Percentiles rank a stretch among this genome's conserved stretches.
Conservation (phyloP, 2,329 filamentous ascomycete genomes). For the Cercospora janseana region DNA sequence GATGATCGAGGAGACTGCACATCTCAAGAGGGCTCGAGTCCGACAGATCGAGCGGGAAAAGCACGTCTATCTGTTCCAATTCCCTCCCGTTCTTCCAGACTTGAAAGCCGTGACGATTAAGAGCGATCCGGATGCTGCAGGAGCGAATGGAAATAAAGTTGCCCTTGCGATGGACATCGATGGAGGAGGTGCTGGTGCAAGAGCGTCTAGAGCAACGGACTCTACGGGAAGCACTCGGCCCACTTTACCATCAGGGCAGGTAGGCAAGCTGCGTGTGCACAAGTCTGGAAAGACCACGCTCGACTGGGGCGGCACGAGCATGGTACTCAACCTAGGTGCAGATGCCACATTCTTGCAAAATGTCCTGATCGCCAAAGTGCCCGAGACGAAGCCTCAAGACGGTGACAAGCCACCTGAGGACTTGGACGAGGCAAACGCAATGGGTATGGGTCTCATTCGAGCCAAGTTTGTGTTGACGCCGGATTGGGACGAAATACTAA, state of each 20-base stretch:
- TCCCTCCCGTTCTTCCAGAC: constrained; percentile 61
- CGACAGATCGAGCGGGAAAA: constrained; percentile 48
- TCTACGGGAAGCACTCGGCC: constrained; percentile 35
- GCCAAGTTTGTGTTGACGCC: constrained; percentile 64
- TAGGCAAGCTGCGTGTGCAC: constrained; percentile 62
- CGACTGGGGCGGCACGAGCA: constrained; percentile 61
- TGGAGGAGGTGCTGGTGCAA: constrained; percentile 9
- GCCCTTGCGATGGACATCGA: constrained; percentile 30
- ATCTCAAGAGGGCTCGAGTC: constrained; percentile 18
- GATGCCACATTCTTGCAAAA: constrained; percentile 61
- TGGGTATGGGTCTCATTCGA: constrained; percentile 61
- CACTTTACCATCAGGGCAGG: constrained; percentile 52
- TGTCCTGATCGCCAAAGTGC: constrained; percentile 47
- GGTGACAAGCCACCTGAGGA: constrained; percentile 17
- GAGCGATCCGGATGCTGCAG: constrained; percentile 30
- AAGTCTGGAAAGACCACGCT: constrained; percentile 60
- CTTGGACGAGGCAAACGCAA: constrained; percentile 38
- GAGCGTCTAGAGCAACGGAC: constrained; percentile 5
- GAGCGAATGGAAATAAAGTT: constrained; percentile 4
- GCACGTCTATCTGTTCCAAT: constrained; percentile 62
- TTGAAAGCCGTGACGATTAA: constrained; percentile 45
- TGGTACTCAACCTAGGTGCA: constrained; percentile 58
- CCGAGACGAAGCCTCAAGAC: constrained; percentile 30
- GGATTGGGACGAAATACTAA: constrained; percentile 56
- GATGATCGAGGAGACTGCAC: constrained; percentile 37